phyloP scores from a whole-genome alignment of 2,329 filamentous ascomycete species.

The Ophiostoma pallidulum region DNA sequence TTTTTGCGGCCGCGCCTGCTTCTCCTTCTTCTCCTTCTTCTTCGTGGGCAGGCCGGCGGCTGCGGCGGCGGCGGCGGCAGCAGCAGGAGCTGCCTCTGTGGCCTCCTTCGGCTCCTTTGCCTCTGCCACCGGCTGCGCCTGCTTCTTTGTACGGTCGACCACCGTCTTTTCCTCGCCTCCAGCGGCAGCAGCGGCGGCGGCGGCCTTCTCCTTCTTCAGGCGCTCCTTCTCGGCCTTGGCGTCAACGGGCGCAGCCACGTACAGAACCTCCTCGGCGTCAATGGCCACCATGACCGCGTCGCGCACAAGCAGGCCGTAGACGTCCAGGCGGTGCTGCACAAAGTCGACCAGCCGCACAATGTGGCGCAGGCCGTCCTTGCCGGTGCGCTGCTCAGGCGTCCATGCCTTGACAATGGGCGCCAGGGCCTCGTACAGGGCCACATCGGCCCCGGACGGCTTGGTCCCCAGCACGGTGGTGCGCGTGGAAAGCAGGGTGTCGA shows the following conservation, averaged over 20 bases:
- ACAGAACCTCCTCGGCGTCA: conserved; percentile 70
- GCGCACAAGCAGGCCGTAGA: conserved; percentile 61
- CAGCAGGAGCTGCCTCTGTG: conserved; percentile 25
- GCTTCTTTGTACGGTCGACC: conserved; percentile 52
- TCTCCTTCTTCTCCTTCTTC: conserved; percentile 86
- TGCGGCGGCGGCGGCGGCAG: conserved; percentile 25
- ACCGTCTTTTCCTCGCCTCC: conserved; percentile 39
- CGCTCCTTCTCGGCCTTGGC: conserved; percentile 94
- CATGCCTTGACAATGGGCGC: conserved; percentile 69
- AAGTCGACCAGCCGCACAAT: conserved; percentile 90
- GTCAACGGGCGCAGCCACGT: conserved; percentile 81
- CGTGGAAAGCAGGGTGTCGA: conserved; percentile 80
- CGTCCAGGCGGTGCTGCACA: conserved; percentile 75
- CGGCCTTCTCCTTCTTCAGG: conserved; percentile 91
- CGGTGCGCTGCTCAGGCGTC: conserved; percentile 78
- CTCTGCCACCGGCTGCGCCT: conserved; percentile 41
- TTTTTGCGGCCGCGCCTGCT: conserved; percentile 53
- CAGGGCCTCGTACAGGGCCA: conserved; percentile 71
- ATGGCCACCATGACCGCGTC: conserved; percentile 68
- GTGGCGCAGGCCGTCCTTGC: conserved; percentile 80
- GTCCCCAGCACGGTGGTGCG: conserved; percentile 81
- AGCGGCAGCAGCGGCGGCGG: conserved; percentile 46
- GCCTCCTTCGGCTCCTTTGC: conserved; percentile 28
- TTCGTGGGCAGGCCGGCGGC: conserved; percentile 24
- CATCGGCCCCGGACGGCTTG: conserved; percentile 82